Conservation (phyloP, 805 yeast species). For the Lipomyces yamadae region DNA sequence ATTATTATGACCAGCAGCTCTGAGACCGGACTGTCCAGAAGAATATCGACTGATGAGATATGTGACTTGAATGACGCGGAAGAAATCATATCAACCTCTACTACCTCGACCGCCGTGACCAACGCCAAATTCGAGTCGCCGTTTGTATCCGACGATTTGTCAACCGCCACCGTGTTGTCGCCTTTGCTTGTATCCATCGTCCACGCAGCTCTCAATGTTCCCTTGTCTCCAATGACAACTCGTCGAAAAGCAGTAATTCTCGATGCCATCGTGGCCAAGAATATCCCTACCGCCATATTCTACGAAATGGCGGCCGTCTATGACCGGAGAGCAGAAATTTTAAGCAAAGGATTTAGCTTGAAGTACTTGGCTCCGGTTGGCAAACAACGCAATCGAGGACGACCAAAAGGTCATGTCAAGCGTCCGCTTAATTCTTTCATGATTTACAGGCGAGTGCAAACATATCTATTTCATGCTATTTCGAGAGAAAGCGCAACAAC, state of each 20-base stretch:
- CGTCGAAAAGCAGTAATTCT: constrained; percentile 2
- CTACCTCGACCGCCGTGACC: background rate
- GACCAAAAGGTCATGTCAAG: constrained; percentile 43
- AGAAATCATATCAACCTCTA: background rate
- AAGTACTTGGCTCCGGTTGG: constrained; percentile 14
- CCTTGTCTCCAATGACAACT: constrained; percentile 11
- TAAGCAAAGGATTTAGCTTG: constrained; percentile 11
- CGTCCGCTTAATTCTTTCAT: constrained; percentile 56
- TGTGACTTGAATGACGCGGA: background rate
- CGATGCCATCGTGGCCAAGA: constrained; percentile 1
- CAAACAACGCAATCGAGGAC: constrained; percentile 7
- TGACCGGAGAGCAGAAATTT: constrained; percentile 3
- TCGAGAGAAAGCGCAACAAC: background rate
- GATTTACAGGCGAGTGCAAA: constrained; percentile 53
- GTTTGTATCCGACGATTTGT: constrained; percentile 5
- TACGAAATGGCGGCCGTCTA: constrained; percentile 14
- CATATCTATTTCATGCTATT: constrained; percentile 42
- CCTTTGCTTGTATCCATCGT: constrained; percentile 12
- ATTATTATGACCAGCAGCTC: background rate
- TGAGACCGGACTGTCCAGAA: background rate
- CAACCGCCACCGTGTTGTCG: background rate
- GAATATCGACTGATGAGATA: background rate
- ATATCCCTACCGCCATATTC: constrained; percentile 5
- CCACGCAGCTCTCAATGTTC: constrained; percentile 13
- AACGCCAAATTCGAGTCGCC: constrained; percentile 2